A percentile compares a stretch with the other conserved stretches of the same genome.
These are phyloP conservation scores for Blastomyces parvus DNA, from an alignment of 2,329 filamentous ascomycete species.

Conservation along the genomic window DNA sequence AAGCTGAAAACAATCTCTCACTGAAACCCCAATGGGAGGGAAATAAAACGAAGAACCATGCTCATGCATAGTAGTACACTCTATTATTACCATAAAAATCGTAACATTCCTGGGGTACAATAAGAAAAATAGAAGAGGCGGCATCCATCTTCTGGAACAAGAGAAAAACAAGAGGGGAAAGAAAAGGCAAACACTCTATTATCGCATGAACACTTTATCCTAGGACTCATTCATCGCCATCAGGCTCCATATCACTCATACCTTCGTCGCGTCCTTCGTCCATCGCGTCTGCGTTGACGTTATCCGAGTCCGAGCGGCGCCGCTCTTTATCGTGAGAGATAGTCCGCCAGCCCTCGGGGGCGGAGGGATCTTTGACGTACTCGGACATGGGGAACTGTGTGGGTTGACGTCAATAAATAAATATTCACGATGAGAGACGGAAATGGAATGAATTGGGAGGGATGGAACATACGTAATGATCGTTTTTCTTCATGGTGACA, in stretches of 20 bases:
- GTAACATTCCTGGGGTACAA: background rate
- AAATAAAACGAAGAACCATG: background rate
- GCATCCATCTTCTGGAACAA: background rate
- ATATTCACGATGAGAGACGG: background rate
- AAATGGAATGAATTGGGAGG: background rate
- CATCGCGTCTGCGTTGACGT: conserved; percentile 40
- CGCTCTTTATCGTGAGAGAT: conserved; percentile 41
- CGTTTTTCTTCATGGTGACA: conserved; percentile 99
- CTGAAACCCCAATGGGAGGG: background rate
- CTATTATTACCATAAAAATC: background rate
- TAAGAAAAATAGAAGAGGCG: background rate
- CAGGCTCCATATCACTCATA: conserved; percentile 33
- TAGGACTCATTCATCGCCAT: conserved; percentile 15
- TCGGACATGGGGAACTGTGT: conserved; percentile 54
- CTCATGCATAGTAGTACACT: background rate
- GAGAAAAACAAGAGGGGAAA: background rate
- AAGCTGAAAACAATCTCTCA: background rate
- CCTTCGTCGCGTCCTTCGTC: conserved; percentile 32
- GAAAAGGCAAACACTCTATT: background rate
- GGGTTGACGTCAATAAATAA: background rate
- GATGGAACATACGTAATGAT: conserved; percentile 61
- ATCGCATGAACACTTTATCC: background rate
- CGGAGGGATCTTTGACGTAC: conserved; percentile 48
- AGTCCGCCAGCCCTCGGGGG: conserved; percentile 48
- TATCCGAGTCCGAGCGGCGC: conserved; percentile 31